Percentiles rank a stretch among this genome's conserved stretches.
phyloP scores from a whole-genome alignment of 1,284 basidiomycete genomes.

The Melanopsichium pennsylvanicum region DNA sequence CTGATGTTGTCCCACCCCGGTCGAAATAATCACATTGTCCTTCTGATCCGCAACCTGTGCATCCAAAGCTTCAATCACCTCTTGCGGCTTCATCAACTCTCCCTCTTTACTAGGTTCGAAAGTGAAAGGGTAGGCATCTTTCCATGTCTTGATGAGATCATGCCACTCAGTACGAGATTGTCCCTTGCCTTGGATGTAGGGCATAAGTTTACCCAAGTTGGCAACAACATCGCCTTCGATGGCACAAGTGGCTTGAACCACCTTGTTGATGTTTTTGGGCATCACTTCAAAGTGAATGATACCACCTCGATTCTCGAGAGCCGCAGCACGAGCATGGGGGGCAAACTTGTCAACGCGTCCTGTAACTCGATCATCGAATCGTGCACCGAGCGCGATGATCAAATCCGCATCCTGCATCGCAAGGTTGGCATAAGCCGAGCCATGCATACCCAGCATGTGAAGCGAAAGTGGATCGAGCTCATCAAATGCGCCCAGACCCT shows the following conservation, averaged over 20 bases:
- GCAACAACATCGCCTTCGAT: slow-evolving; percentile 90
- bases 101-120: slow-evolving; percentile 76
- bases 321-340: slow-evolving; percentile 86
- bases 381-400: slow-evolving; percentile 92
- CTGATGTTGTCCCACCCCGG: slow-evolving; percentile 98
- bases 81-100: slow-evolving; percentile 89
- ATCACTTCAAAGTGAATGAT: slow-evolving; percentile 99
- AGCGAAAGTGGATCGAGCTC: slow-evolving; percentile 82
- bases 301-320: slow-evolving; percentile 84
- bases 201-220: slow-evolving; percentile 82
- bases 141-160: slow-evolving; percentile 78
- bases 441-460: slow-evolving; percentile 99
- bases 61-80: slow-evolving; percentile 92
- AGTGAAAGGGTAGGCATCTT: slow-evolving; percentile 87
- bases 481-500: slow-evolving; percentile 94
- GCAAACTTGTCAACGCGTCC: slow-evolving; percentile 90
- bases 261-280: slow-evolving; percentile 99
- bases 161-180: slow-evolving; percentile 75
- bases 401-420: slow-evolving; percentile 98
- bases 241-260: slow-evolving; percentile 91
- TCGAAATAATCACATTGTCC: slow-evolving; percentile 86
- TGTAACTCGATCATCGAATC: slow-evolving; percentile 98
- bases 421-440: slow-evolving; percentile 93
- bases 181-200: slow-evolving; percentile 68
- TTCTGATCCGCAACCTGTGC: slow-evolving; percentile 74